Conservation (phyloP, 345 rosid species). For the Geranium brycei region DNA sequence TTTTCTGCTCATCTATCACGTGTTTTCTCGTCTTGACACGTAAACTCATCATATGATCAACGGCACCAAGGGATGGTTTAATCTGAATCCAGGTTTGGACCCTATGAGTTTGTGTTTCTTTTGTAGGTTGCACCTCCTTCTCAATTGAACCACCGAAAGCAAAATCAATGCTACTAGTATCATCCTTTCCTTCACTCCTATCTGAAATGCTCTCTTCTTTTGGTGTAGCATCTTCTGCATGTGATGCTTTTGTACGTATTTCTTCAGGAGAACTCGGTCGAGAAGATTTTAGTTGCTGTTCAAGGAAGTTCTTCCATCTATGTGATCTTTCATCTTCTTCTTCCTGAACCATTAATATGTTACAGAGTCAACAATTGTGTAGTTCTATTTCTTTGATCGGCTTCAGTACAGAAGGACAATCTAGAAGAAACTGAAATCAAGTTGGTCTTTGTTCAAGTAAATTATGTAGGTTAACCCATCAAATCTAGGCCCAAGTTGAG, state of each 20-base stretch:
- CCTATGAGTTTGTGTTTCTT: slow-evolving; percentile 25
- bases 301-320: slow-evolving; percentile 67
- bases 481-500: too few relatives aligned
- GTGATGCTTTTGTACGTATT: slow-evolving; percentile 13
- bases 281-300: slow-evolving; percentile 24
- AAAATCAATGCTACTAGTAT: slow-evolving; percentile 11
- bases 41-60: slow-evolving; percentile 61
- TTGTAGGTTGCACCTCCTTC: slow-evolving; percentile 24
- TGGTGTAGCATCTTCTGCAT: slow-evolving; percentile 15
- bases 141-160: slow-evolving; percentile 18
- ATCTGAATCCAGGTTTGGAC: slow-evolving; percentile 46
- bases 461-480: too few relatives aligned
- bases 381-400: slow-evolving; percentile 1
- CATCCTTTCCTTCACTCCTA: slow-evolving; percentile 14
- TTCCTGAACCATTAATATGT: slow-evolving; percentile 36
- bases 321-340: slow-evolving; percentile 77
- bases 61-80: slow-evolving; percentile 46
- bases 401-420: background rate
- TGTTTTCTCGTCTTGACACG: slow-evolving; percentile 39
- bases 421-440: too few relatives aligned
- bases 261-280: slow-evolving; percentile 19
- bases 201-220: slow-evolving; percentile 15
- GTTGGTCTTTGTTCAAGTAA: too few relatives aligned
- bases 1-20: slow-evolving; percentile 19
- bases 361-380: slow-evolving; percentile 7